Percentiles rank a stretch among this genome's conserved stretches.
These are phyloP conservation scores for Cynara cardunculus DNA, from an alignment of 129 eudicot genomes.

Conservation along the genomic window DNA sequence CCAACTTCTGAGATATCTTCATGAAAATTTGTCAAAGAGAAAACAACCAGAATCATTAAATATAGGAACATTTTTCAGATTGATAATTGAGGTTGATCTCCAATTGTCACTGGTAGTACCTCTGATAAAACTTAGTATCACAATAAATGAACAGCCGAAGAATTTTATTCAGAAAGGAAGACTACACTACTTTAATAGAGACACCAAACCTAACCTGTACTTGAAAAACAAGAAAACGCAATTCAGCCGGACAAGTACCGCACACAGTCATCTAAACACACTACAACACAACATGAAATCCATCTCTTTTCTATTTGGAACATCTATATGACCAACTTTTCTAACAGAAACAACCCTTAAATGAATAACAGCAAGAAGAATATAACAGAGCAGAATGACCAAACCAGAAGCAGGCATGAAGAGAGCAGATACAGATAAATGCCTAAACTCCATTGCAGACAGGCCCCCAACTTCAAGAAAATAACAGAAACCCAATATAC, in stretches of 20 bases:
- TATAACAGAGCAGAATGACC: not conserved
- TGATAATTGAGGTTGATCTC: not conserved
- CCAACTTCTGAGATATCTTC: constrained; percentile 74
- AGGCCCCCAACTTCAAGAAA: not conserved
- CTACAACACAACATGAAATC: not conserved
- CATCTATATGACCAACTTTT: too few species aligned
- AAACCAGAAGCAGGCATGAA: not conserved
- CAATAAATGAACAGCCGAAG: not conserved
- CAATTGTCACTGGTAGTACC: not conserved
- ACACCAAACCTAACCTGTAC: not conserved
- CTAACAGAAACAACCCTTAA: not conserved
- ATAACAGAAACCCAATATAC: not conserved
- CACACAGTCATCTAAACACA: not conserved
- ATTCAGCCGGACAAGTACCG: not conserved
- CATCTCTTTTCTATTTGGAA: not conserved
- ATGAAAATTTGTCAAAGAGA: constrained; percentile 31
- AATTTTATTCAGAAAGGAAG: too few species aligned
- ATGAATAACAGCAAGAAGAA: not conserved
- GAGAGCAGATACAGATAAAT: not conserved
- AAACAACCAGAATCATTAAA: constrained; percentile 13
- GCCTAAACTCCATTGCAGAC: not conserved
- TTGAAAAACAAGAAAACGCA: not conserved
- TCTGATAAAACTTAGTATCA: not conserved
- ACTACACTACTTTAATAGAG: too few species aligned
- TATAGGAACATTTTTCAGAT: not conserved